Evolutionary conservation across 306 rosid genomes (phyloP).

Genomic region (Dalbergia oliveri): DNA sequence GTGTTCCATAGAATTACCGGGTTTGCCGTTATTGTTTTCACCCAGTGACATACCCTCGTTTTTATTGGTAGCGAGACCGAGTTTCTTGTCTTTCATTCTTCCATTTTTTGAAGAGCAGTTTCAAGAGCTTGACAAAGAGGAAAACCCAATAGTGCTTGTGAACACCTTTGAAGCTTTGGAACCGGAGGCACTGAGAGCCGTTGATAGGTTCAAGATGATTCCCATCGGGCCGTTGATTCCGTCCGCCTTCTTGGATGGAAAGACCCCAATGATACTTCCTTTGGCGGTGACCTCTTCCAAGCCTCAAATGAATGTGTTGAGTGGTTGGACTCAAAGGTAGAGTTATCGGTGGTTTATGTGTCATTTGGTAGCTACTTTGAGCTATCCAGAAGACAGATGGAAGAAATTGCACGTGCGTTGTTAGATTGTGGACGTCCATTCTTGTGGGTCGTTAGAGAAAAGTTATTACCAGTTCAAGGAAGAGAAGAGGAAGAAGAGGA

Average conservation of each 20-base stretch:
- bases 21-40: slow-evolving; percentile 16
- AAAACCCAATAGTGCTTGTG: slow-evolving; percentile 28
- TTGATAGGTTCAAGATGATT: slow-evolving; percentile 17
- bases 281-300: slow-evolving; percentile 54
- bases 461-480: neutral
- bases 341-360: slow-evolving; percentile 52
- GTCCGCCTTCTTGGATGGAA: slow-evolving; percentile 46
- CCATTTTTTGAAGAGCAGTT: slow-evolving; percentile 31
- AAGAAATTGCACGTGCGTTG: slow-evolving; percentile 59
- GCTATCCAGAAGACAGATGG: slow-evolving; percentile 49
- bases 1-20: slow-evolving; percentile 27
- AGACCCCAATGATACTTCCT: slow-evolving; percentile 42
- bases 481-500: slow-evolving; percentile 39
- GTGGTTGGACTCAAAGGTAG: slow-evolving; percentile 57
- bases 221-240: slow-evolving; percentile 71
- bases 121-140: slow-evolving; percentile 29
- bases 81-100: neutral
- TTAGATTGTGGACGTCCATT: slow-evolving; percentile 54
- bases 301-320: slow-evolving; percentile 30
- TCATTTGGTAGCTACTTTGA: slow-evolving; percentile 59
- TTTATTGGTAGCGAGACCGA: neutral
- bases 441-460: slow-evolving; percentile 59
- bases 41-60: slow-evolving; percentile 40
- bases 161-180: slow-evolving; percentile 52
- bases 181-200: slow-evolving; percentile 25